Conservation (phyloP, 257 asterid species). For the Coffea canephora region DNA sequence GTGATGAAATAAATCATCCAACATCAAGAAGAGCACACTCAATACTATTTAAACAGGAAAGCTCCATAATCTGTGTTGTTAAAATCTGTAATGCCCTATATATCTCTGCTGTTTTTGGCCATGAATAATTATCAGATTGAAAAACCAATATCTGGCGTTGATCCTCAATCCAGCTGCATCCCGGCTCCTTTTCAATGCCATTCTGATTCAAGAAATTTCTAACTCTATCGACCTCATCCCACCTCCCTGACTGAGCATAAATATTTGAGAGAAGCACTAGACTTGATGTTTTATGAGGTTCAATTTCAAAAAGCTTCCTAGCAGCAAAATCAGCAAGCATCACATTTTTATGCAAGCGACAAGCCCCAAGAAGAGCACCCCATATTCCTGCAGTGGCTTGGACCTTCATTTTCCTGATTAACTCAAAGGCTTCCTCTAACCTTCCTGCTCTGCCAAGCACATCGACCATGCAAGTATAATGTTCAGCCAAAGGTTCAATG, state of each 20-base stretch:
- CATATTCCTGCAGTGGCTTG: constrained; percentile 35
- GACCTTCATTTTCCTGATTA: constrained; percentile 28
- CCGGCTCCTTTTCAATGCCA: constrained; percentile 38
- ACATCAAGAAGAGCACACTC: constrained; percentile 18
- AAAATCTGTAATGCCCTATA: constrained; percentile 11
- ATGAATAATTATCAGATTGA: constrained; percentile 20
- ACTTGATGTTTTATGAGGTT: constrained; percentile 36
- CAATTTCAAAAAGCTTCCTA: constrained; percentile 34
- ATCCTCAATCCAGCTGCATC: constrained; percentile 53
- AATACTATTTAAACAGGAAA: not conserved
- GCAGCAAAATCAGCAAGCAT: constrained; percentile 35
- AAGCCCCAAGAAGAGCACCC: constrained; percentile 48
- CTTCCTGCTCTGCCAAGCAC: constrained; percentile 51
- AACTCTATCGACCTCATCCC: constrained; percentile 44
- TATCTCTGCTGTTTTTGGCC: constrained; percentile 10
- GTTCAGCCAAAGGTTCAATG: constrained; percentile 39
- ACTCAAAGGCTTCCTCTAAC: constrained; percentile 39
- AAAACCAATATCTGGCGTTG: constrained; percentile 28
- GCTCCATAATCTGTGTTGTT: constrained; percentile 28
- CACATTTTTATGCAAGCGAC: constrained; percentile 33
- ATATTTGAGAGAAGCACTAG: constrained; percentile 36
- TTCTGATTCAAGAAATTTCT: constrained; percentile 27
- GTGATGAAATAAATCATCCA: constrained; percentile 9
- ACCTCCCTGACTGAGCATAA: constrained; percentile 41
- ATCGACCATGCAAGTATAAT: constrained; percentile 42